Base-by-base conservation (phyloP, 179 eudicot species). In the Patellifolia procumbens region DNA sequence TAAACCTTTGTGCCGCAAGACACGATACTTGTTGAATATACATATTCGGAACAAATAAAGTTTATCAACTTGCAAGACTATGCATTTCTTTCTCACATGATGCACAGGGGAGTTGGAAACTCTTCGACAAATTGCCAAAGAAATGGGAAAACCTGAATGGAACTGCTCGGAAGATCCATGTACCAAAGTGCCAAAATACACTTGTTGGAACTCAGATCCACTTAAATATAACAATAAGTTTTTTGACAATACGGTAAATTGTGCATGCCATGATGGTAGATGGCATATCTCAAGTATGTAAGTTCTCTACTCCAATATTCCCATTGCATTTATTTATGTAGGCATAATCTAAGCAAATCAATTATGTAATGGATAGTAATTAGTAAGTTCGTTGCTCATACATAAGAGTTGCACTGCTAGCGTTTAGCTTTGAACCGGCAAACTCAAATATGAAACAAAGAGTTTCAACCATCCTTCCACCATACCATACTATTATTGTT, bases 71-170 rank as follows among this genome's bases (percentile, higher is more conserved):
- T 43, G 48, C 11, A 43, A 43, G 48, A 43, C 11, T 43, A 16
- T 52, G 8, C 22, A 52, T 16, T 7, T 22, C 20, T 22, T 53
- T 63, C n/a, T n/a, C n/a, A n/a, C n/a, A n/a, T n/a, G n/a, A n/a
- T 97, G 78, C 88, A 95, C 42, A 37, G 42, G 42, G 42, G 42
- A 37, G 42, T 8, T 81, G 73, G 17, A 70, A 35, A 82, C 81
- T 69, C 87, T 87, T 19, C 22, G 46, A 45, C 84, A 85, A 29
- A 83, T 85, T 42, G 88, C 81, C 22, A 61, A 46, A 19, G 76
- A 87, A 61, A 17, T 87, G 78, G 84, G 88, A n/a, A 83, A 81
- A 62, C 76, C 65, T 19, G 84, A 81, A 51, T 85, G 90, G 87
- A 69, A 87, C 64, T 85, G 84, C 64, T 74, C 16, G 45, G 71